Evolutionary conservation across 2,329 filamentous ascomycete genomes (phyloP).

Genomic region (Fusarium graminum): DNA sequence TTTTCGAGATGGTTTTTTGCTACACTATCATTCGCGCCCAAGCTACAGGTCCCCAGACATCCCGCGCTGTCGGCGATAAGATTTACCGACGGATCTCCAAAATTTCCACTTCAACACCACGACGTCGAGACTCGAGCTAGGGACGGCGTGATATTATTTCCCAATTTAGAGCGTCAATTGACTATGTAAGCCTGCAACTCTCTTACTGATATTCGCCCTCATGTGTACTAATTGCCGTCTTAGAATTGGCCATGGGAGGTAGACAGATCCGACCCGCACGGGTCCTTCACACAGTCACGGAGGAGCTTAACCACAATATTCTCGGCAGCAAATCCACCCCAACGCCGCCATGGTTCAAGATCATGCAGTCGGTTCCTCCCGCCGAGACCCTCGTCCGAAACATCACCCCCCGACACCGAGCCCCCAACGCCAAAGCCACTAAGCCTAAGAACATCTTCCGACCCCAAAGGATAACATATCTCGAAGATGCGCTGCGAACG

Average conservation of each 20-base stretch:
- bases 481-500: slow-evolving; percentile 83
- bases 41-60: slow-evolving; percentile 32
- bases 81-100: slow-evolving; percentile 51
- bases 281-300: slow-evolving; percentile 61
- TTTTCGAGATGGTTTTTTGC: slow-evolving; percentile 45
- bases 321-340: slow-evolving; percentile 53
- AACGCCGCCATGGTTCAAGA: slow-evolving; percentile 64
- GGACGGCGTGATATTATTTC: slow-evolving; percentile 34
- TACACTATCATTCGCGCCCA: slow-evolving; percentile 39
- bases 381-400: slow-evolving; percentile 69
- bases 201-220: neutral
- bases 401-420: slow-evolving; percentile 62
- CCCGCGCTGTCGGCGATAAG: slow-evolving; percentile 48
- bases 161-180: slow-evolving; percentile 40
- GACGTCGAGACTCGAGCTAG: slow-evolving; percentile 20
- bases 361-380: slow-evolving; percentile 67
- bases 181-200: slow-evolving; percentile 26
- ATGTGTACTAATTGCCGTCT: slow-evolving; percentile 15
- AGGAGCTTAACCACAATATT: slow-evolving; percentile 59
- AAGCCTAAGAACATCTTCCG: slow-evolving; percentile 81
- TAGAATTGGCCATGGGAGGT: slow-evolving; percentile 55
- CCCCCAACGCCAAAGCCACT: slow-evolving; percentile 58
- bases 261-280: slow-evolving; percentile 62
- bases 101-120: slow-evolving; percentile 49
- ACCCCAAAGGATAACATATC: slow-evolving; percentile 81